Evolutionary conservation across 371 early-diverging fungal species (phyloP), one percentile per base, ranked within the genome.

Genomic region (Apophysomyces ossiformis): DNA sequence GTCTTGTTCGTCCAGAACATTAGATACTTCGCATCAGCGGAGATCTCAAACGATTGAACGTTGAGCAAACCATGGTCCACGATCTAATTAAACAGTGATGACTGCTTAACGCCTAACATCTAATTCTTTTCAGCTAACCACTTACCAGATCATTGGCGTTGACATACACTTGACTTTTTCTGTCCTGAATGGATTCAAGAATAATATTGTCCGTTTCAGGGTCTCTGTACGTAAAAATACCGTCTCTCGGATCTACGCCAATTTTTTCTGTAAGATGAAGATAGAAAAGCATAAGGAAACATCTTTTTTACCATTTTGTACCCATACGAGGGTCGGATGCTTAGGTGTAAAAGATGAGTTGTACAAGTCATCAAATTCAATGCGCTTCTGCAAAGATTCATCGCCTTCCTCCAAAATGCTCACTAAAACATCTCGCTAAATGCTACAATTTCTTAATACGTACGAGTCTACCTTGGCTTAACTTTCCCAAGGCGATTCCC

Each of bases 11-110:
- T 87, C 45, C 76, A 84, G 37, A 95, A 70, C 60, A 95, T 82
- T 12, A 96, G 67, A 68, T 87, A 93, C 65, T 93, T 72, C 69
- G 91, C 83, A 72, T 95, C 95, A 38, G 89, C 81, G 0, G 96
- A 96, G 36, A 92, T 76, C n/a, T 76, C 68, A 63, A 83, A 85
- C 9, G 77, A 68, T n/a, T 82, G 68, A 15, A 85, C 80, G 5
- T 72, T 61, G 35, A 85, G 68, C 1, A 64, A 57, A 12, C 65
- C 50, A n/a, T 75, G 63, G 21, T 71, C 60, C 13, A 70, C 56
- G 65, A 41, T 13, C 41, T 41, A 13, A 67, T 36, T 66, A 69
- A 67, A 35, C 32, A 16, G 54, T 15, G 41, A 44, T 13, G 32
- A n/a, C 58, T 11, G 38, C 15, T 35, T 26, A 37, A 41, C 16